phyloP scores from a whole-genome alignment of 1,139 yeast species.

The Taphrina betulina region DNA sequence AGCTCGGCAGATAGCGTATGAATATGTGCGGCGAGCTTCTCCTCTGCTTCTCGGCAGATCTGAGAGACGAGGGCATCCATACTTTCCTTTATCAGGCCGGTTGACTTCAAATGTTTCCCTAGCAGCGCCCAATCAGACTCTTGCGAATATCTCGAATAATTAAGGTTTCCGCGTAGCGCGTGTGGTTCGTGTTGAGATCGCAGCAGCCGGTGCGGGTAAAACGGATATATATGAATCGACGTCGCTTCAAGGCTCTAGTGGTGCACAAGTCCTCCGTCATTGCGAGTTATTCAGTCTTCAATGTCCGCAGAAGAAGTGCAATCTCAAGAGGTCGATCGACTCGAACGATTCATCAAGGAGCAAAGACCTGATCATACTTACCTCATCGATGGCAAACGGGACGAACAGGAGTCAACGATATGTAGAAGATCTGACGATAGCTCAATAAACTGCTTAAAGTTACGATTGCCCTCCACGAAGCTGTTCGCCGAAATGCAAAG shows the following conservation, averaged over 20 bases:
- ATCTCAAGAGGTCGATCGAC: constrained; percentile 18
- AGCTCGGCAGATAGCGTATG: too few relatives aligned
- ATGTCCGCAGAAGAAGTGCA: too few relatives aligned
- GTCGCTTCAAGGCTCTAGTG: too few relatives aligned
- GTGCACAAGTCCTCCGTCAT: too few relatives aligned
- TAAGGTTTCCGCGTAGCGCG: too few relatives aligned
- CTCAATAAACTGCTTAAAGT: constrained; percentile 18
- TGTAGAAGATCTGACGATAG: constrained; percentile 19
- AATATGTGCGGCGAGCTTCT: neutral
- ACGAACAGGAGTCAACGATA: constrained; percentile 16
- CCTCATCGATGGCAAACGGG: constrained; percentile 25
- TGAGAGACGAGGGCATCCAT: constrained; percentile 2
- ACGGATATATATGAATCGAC: too few relatives aligned
- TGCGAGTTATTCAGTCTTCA: too few relatives aligned
- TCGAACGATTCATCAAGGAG: constrained; percentile 20
- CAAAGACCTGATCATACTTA: constrained; percentile 17
- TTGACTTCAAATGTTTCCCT: too few relatives aligned
- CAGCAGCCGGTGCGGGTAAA: too few relatives aligned
- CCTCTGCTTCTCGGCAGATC: constrained; percentile 10
- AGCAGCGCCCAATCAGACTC: too few relatives aligned
- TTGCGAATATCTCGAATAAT: too few relatives aligned
- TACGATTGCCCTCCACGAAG: constrained; percentile 24
- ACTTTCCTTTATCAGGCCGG: neutral
- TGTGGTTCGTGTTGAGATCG: too few relatives aligned
- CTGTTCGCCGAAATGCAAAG: constrained; percentile 29